Base-by-base conservation (phyloP, 352 stramenopile species). In the Globisporangium emineosum region DNA sequence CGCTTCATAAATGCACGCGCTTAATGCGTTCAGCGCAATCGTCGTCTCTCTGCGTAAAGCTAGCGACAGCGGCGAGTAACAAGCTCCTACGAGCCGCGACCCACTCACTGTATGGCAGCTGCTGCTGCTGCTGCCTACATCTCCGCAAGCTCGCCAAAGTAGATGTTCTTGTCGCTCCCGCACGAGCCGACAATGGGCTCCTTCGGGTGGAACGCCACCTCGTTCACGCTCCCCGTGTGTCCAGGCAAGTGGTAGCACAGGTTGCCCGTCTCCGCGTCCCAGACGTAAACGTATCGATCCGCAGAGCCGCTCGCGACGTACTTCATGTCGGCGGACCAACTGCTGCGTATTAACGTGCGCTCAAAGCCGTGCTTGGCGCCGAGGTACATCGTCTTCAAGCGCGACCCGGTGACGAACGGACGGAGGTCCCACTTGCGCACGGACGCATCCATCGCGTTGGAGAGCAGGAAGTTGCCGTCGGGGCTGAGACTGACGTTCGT, bases 381-480 rank as follows among this genome's bases (percentile, higher is more conserved):
- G 60, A 88, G 64, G 59, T 79, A 94, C 45, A 76, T 80, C 33
- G 64, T 86, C 56, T 81, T 77, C 47, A 86, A 73, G 30, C 83
- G 82, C 30, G 75, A 71, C 27, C 76, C 76, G 51, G 69, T 75
- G n/a, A 90, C 81, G 57, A 92, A 98, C 12, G 94, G 92, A 12
- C 92, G 85, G 60, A 98, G 80, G 71, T 99, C 95, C 95, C 95
- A 99, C 63, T 89, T 89, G 58, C 84, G 78, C 47, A 98, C 67
- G 0, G 86, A 97, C 25, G 78, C 82, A 79, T 99, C 96, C 95
- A 98, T 98, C 15, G 83, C 90, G 72, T 98, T 98, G 21, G 88
- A 97, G 33, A 99, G 81, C 58, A 98, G 66, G 63, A 92, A 90
- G 60, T 83, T 97, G 49, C 93, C 91, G 72, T 98, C 91, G 2